These are phyloP conservation scores for Cercis canadensis DNA, from an alignment of 306 rosid genomes.

Conservation along the genomic window DNA sequence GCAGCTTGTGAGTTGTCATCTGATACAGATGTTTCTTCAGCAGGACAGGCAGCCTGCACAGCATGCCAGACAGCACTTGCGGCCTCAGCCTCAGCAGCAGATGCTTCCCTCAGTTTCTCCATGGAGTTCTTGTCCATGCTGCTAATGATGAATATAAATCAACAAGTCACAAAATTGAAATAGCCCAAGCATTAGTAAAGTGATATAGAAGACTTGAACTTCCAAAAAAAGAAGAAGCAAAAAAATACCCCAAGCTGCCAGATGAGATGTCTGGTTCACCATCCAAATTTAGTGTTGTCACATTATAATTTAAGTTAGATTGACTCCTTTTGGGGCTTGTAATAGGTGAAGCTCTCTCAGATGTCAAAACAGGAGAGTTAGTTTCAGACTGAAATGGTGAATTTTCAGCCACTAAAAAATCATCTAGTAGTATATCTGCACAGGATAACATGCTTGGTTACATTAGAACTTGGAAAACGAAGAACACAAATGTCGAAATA, in stretches of 20 bases:
- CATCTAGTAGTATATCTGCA: conserved; percentile 83
- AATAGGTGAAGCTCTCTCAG: conserved; percentile 69
- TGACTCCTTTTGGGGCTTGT: conserved; percentile 61
- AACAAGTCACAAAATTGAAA: conserved; percentile 31
- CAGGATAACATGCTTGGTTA: conserved; percentile 34
- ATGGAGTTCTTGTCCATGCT: conserved; percentile 84
- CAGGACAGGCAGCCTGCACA: conserved; percentile 61
- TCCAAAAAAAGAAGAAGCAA: conserved; percentile 23
- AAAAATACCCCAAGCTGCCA: conserved; percentile 67
- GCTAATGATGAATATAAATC: conserved; percentile 39
- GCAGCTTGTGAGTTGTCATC: conserved; percentile 85
- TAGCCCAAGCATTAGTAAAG: conserved; percentile 20
- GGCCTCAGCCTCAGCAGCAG: conserved; percentile 99
- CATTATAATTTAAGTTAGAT: conserved; percentile 50
- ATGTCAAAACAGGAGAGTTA: conserved; percentile 53
- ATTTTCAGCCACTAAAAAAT: conserved; percentile 93
- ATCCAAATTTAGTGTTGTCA: conserved; percentile 49
- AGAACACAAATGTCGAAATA: conserved; percentile 24
- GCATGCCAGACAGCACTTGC: conserved; percentile 98
- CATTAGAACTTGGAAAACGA: conserved; percentile 29
- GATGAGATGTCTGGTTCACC: conserved; percentile 56
- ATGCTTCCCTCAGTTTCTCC: conserved; percentile 98
- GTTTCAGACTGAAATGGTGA: conserved; percentile 64
- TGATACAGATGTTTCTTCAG: conserved; percentile 82
- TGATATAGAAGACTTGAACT: conserved; percentile 31